A percentile compares a stretch with the other conserved stretches of the same genome.
phyloP scores from a whole-genome alignment of 164 flowering plant genomes.

The Magnolia kwangsiensis region DNA sequence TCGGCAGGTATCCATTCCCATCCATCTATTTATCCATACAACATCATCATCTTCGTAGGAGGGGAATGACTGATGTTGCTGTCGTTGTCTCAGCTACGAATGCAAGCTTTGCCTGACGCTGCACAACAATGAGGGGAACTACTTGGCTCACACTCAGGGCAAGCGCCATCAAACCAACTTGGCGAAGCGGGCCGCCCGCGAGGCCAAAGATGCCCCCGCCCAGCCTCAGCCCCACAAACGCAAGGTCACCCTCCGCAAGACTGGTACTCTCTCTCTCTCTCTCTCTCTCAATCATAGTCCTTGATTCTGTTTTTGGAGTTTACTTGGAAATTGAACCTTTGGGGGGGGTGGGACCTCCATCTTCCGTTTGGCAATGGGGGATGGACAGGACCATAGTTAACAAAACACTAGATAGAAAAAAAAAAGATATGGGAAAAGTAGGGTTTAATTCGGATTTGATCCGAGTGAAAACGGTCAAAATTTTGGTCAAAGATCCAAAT shows the following conservation, averaged over 20 bases:
- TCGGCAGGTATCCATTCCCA: constrained; percentile 57
- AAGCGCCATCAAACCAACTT: constrained; percentile 97
- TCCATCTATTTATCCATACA: background rate
- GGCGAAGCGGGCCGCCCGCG: constrained; percentile 97
- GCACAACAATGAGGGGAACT: constrained; percentile 96
- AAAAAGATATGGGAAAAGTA: too few relatives aligned
- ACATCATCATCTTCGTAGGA: background rate
- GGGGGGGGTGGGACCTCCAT: too few relatives aligned
- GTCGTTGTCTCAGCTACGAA: constrained; percentile 56
- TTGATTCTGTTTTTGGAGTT: too few relatives aligned
- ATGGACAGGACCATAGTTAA: too few relatives aligned
- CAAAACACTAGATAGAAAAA: too few relatives aligned
- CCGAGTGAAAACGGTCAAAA: too few relatives aligned
- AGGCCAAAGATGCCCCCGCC: constrained; percentile 90
- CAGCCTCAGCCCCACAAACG: constrained; percentile 95
- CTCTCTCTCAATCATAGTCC: background rate
- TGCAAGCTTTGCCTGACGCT: constrained; percentile 93
- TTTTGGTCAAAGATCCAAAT: too few relatives aligned
- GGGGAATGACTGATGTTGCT: background rate
- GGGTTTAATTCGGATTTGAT: too few relatives aligned
- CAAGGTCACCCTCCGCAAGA: constrained; percentile 64
- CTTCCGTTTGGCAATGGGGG: too few relatives aligned
- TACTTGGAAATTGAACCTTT: too few relatives aligned
- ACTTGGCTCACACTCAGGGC: constrained; percentile 98
- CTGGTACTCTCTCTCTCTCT: constrained; percentile 35